A percentile compares a stretch with the other conserved stretches of the same genome.
Conservation (phyloP, 225 moss, liverwort and hornwort species). For the Marchantia paleacea region DNA sequence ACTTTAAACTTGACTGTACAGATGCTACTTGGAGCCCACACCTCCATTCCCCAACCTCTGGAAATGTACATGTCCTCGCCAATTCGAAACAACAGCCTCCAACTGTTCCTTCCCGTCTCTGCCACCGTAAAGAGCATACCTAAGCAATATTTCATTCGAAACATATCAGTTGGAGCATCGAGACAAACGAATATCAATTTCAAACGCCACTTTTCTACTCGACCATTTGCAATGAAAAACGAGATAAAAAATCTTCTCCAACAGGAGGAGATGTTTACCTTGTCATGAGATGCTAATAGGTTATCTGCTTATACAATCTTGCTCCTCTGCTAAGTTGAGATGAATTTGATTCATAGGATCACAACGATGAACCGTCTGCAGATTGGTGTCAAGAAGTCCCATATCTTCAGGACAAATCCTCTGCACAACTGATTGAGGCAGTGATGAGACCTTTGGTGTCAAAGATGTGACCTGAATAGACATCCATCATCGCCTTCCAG, state of each 20-base stretch:
- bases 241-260: not conserved
- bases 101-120: not conserved
- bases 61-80: not conserved
- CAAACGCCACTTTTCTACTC: not conserved
- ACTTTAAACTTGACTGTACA: constrained; percentile 3
- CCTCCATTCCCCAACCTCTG: constrained; percentile 2
- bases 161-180: not conserved
- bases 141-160: not conserved
- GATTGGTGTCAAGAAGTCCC: not conserved
- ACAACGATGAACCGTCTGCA: not conserved
- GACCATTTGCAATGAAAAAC: not conserved
- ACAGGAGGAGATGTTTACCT: not conserved
- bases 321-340: constrained; percentile 6
- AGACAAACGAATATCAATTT: not conserved
- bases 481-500: constrained; percentile 5
- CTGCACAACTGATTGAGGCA: not conserved
- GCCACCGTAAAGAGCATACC: not conserved
- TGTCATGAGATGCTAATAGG: not conserved
- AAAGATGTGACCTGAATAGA: not conserved
- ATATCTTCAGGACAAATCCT: not conserved
- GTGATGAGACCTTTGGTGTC: constrained; percentile 6
- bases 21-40: not conserved
- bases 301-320: not conserved
- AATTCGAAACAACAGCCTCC: not conserved
- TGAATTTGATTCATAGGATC: not conserved